These are phyloP conservation scores for Talaromyces sp. DNA, from an alignment of 2,329 filamentous ascomycete genomes.

Conservation along the genomic window DNA sequence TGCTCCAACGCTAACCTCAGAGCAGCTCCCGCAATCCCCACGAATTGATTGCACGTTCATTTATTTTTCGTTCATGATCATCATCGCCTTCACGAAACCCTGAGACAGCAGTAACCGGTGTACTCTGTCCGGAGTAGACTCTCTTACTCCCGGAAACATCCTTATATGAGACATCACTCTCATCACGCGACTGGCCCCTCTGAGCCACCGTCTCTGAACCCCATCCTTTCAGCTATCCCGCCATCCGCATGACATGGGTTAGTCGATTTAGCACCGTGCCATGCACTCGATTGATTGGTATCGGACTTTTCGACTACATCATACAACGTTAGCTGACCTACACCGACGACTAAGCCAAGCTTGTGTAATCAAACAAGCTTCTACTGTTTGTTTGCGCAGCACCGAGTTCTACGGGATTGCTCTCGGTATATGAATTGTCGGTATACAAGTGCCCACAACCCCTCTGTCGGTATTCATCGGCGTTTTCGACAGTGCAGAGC, in stretches of 20 bases:
- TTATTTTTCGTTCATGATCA: not conserved
- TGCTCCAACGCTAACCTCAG: not conserved
- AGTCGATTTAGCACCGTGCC: not conserved
- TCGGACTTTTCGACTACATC: not conserved
- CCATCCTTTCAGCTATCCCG: not conserved
- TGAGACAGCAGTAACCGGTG: not conserved
- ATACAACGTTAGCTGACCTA: not conserved
- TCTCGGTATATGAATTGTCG: not conserved
- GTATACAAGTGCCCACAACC: not conserved
- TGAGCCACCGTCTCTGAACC: constrained; percentile 1
- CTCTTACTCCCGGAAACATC: not conserved
- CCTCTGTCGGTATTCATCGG: not conserved
- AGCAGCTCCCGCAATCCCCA: not conserved
- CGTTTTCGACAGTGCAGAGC: not conserved
- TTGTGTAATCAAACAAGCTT: not conserved
- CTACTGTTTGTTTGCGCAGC: not conserved
- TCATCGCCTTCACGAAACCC: not conserved
- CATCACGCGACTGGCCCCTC: constrained; percentile 9
- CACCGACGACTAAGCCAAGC: not conserved
- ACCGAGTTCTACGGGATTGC: not conserved
- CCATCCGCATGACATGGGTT: constrained; percentile 4
- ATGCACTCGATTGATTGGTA: constrained; percentile 5
- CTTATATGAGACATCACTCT: constrained; percentile 4
- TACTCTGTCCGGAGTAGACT: not conserved
- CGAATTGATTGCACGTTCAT: not conserved